Evolutionary conservation across 2,329 filamentous ascomycete genomes (phyloP).

Genomic region (Ceratocystis alfenasii): DNA sequence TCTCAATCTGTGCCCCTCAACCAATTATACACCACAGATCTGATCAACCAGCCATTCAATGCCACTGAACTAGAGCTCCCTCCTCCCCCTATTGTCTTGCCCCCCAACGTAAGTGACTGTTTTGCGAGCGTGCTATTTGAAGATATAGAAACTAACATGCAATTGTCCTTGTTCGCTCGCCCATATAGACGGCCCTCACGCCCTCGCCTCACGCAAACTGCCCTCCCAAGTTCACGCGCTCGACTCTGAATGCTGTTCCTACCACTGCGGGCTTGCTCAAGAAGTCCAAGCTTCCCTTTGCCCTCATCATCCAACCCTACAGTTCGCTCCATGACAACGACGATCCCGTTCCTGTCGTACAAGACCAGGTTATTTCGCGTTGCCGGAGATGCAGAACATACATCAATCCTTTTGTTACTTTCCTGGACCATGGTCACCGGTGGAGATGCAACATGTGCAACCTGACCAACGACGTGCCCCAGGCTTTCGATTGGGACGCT

Average conservation of each 20-base stretch:
- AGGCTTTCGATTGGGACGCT: conserved; percentile 97
- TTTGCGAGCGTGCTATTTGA: not conserved
- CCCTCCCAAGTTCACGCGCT: conserved; percentile 84
- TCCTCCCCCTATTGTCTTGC: conserved; percentile 80
- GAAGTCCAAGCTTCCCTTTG: conserved; percentile 92
- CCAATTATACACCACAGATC: conserved; percentile 81
- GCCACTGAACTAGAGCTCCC: conserved; percentile 84
- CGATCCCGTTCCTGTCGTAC: conserved; percentile 79
- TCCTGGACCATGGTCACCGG: conserved; percentile 90
- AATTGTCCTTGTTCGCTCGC: too few relatives aligned
- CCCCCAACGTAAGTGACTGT: conserved; percentile 63
- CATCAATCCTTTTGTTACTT: conserved; percentile 94
- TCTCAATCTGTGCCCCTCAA: conserved; percentile 45
- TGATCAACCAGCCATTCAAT: conserved; percentile 87
- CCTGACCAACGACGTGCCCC: conserved; percentile 95
- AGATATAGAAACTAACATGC: not conserved
- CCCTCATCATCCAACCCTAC: conserved; percentile 92
- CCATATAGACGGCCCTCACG: conserved; percentile 65
- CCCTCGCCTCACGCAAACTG: conserved; percentile 86
- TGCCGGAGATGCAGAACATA: conserved; percentile 93
- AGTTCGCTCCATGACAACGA: conserved; percentile 84
- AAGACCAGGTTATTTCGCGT: conserved; percentile 93
- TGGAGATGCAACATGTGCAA: conserved; percentile 99
- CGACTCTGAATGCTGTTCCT: conserved; percentile 85
- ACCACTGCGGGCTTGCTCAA: conserved; percentile 87